Conservation (phyloP, 768 basidiomycete genomes). For the Auricularia sp. region DNA sequence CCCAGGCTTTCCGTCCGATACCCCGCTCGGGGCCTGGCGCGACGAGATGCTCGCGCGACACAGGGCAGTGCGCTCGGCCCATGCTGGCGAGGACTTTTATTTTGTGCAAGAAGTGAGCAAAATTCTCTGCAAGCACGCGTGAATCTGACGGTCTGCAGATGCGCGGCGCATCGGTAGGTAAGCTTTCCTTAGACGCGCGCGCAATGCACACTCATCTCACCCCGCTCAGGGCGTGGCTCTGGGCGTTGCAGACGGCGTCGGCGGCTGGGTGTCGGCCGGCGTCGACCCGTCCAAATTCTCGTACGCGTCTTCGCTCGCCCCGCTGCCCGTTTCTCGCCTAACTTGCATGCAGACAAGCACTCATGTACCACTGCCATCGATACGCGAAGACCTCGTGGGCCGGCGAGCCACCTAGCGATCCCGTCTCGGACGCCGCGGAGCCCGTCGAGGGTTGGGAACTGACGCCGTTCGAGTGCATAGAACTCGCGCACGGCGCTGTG, state of each 20-base stretch:
- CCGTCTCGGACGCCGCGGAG: conserved; percentile 24
- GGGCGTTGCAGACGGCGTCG: conserved; percentile 88
- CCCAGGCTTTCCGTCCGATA: conserved; percentile 40
- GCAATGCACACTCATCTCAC: background rate
- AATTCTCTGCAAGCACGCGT: background rate
- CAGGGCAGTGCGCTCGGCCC: conserved; percentile 28
- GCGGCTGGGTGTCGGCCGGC: conserved; percentile 79
- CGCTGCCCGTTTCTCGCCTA: background rate
- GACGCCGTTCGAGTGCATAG: conserved; percentile 54
- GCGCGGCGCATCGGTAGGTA: conserved; percentile 67
- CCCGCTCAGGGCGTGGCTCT: conserved; percentile 56
- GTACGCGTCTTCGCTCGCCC: background rate
- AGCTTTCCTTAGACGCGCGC: conserved; percentile 6
- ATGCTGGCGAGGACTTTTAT: conserved; percentile 54
- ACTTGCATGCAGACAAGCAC: conserved; percentile 38
- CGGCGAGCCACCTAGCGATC: conserved; percentile 24
- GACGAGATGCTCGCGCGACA: conserved; percentile 47
- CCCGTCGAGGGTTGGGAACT: conserved; percentile 60
- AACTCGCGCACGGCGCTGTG: conserved; percentile 62
- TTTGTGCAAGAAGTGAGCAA: conserved; percentile 57
- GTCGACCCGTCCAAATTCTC: conserved; percentile 86
- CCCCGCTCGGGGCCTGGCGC: conserved; percentile 58
- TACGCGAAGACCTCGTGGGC: conserved; percentile 4
- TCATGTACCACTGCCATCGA: conserved; percentile 59
- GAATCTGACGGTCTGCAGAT: conserved; percentile 37